A percentile compares a stretch with the other conserved stretches of the same genome.
Evolutionary conservation across 176 grass and related monocot species (phyloP).

Genomic region (Oryza glaberrima): DNA sequence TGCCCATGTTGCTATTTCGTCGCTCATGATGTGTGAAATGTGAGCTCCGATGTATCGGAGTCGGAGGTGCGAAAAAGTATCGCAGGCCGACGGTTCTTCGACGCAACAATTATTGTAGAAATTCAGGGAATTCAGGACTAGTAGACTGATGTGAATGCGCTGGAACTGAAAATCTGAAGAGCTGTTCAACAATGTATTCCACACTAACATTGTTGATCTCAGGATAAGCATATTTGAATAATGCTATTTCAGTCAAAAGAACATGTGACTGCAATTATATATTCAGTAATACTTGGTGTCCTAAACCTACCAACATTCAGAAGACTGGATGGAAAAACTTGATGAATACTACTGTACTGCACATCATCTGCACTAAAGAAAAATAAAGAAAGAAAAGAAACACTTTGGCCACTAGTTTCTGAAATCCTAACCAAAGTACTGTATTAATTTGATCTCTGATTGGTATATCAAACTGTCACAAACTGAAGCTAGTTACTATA

Average conservation of each 20-base stretch:
- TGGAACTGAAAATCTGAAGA: background rate
- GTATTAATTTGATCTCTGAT: background rate
- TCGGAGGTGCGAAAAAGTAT: background rate
- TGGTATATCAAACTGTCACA: background rate
- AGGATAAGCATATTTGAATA: background rate
- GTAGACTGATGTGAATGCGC: background rate
- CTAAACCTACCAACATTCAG: background rate
- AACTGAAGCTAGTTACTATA: background rate
- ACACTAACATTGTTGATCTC: background rate
- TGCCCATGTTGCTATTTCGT: constrained; percentile 43
- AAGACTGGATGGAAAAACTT: background rate
- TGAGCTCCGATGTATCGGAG: background rate
- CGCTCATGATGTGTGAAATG: constrained; percentile 1
- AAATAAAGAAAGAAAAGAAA: background rate
- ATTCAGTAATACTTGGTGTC: background rate
- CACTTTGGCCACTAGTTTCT: background rate
- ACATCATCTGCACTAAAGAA: background rate
- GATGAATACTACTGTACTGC: background rate
- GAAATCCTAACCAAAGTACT: background rate
- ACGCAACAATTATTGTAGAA: constrained; percentile 18
- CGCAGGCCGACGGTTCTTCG: background rate
- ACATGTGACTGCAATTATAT: background rate
- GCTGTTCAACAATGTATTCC: background rate
- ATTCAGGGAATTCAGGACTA: background rate
- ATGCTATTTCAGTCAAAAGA: background rate